phyloP scores from a whole-genome alignment of 75 land plant species.

The Sequoiadendron giganteum region DNA sequence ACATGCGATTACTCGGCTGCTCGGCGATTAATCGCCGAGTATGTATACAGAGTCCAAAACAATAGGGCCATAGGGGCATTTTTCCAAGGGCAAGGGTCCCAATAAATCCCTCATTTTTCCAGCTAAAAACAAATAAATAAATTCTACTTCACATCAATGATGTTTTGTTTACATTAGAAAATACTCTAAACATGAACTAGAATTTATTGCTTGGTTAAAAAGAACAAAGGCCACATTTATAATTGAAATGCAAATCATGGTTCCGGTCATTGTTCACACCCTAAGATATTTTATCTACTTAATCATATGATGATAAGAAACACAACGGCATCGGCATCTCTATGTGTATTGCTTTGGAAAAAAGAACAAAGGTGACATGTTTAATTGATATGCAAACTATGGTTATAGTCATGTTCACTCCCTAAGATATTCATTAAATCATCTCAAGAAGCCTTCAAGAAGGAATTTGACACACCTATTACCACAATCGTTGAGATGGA shows the following conservation, averaged over 20 bases:
- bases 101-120: too few relatives aligned
- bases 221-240: background rate
- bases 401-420: background rate
- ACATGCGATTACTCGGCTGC: too few relatives aligned
- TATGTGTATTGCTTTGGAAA: background rate
- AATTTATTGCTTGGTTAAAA: background rate
- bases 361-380: background rate
- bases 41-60: too few relatives aligned
- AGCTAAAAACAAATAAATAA: too few relatives aligned
- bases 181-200: background rate
- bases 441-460: background rate
- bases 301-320: background rate
- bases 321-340: background rate
- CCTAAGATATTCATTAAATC: background rate
- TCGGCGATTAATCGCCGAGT: too few relatives aligned
- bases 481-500: constrained; percentile 82
- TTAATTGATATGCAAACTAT: background rate
- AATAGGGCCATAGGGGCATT: too few relatives aligned
- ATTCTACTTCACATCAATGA: background rate
- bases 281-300: background rate
- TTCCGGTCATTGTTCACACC: background rate
- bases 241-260: background rate
- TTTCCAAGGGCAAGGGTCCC: too few relatives aligned
- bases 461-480: constrained; percentile 36
- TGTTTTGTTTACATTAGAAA: background rate